These are phyloP conservation scores for Babesia microti DNA, from an alignment of 169 alveolate genomes.

Conservation along the genomic window DNA sequence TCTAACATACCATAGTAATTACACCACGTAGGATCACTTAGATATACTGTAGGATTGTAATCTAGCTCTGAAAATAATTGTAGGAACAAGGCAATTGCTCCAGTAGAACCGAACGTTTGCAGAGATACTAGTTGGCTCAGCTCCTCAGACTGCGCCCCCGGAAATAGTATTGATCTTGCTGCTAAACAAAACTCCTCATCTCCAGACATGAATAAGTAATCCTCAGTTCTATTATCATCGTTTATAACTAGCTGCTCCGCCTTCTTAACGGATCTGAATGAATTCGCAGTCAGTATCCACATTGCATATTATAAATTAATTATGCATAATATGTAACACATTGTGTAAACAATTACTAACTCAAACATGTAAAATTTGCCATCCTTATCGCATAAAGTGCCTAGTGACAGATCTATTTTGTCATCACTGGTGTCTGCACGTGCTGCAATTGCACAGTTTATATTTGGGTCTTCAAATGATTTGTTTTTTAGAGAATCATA, in stretches of 20 bases:
- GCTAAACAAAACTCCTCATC: constrained; percentile 20
- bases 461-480: constrained; percentile 26
- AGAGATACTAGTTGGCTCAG: constrained; percentile 25
- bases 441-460: constrained; percentile 26
- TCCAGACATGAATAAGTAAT: constrained; percentile 34
- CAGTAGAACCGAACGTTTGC: constrained; percentile 26
- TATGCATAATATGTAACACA: neutral
- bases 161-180: constrained; percentile 28
- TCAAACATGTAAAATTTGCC: constrained; percentile 25
- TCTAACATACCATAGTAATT: constrained; percentile 25
- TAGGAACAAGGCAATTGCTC: constrained; percentile 29
- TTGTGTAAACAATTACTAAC: constrained; percentile 3
- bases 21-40: constrained; percentile 40
- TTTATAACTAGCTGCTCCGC: constrained; percentile 14
- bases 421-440: constrained; percentile 37
- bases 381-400: constrained; percentile 22
- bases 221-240: constrained; percentile 30
- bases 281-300: neutral
- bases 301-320: neutral
- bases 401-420: constrained; percentile 35
- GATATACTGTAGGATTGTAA: constrained; percentile 16
- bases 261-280: constrained; percentile 23
- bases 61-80: too few relatives aligned
- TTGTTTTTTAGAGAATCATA: constrained; percentile 8
- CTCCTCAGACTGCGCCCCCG: constrained; percentile 10